These are phyloP conservation scores for Saksenaea vasiformis DNA, from an alignment of 371 early-diverging fungal species.

Conservation along the genomic window DNA sequence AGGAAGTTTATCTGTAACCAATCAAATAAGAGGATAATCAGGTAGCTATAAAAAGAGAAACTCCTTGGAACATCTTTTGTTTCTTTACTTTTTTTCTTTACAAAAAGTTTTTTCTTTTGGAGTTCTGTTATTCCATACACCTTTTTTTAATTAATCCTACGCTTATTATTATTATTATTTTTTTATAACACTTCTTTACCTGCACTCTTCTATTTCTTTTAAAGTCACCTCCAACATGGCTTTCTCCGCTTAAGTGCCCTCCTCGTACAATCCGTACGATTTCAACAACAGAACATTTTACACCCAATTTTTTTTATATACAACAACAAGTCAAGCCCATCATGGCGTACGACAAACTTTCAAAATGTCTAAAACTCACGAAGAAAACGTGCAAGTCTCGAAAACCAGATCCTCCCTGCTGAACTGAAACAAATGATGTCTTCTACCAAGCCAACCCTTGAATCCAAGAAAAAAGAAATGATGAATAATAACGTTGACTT, in stretches of 20 bases:
- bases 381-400: conserved; percentile 25
- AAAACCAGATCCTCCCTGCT: conserved; percentile 22
- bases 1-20: conserved; percentile 5
- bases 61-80: background rate
- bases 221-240: conserved; percentile 18
- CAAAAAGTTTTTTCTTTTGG: background rate
- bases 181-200: background rate
- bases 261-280: conserved; percentile 19
- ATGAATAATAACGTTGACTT: conserved; percentile 18
- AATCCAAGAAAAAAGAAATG: conserved; percentile 7
- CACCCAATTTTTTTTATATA: conserved; percentile 7
- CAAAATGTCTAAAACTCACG: conserved; percentile 17
- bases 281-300: conserved; percentile 10
- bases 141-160: background rate
- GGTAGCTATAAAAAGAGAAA: conserved; percentile 6
- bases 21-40: conserved; percentile 2
- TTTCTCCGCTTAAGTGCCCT: conserved; percentile 21
- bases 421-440: conserved; percentile 7
- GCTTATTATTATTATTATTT: background rate
- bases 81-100: conserved; percentile 5
- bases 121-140: background rate
- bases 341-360: conserved; percentile 23
- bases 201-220: background rate
- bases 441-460: background rate
- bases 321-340: conserved; percentile 14